These are phyloP conservation scores for Paecilomyces sp. DNA, from an alignment of 2,329 filamentous ascomycete genomes.

Conservation along the genomic window DNA sequence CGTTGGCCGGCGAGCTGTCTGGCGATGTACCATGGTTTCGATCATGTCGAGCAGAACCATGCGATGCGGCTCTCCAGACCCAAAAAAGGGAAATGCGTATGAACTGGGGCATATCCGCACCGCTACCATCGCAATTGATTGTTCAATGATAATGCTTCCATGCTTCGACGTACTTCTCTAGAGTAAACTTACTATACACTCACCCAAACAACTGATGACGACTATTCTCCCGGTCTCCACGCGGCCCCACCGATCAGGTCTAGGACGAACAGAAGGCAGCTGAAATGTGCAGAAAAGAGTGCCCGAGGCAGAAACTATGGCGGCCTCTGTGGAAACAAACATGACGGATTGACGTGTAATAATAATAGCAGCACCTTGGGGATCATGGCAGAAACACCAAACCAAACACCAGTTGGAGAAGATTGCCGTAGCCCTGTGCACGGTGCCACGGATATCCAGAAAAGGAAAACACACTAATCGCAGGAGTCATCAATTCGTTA, in stretches of 20 bases:
- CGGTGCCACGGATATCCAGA: neutral
- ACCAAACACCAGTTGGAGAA: neutral
- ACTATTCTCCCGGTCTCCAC: neutral
- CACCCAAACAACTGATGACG: neutral
- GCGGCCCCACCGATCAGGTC: neutral
- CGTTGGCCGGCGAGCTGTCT: neutral
- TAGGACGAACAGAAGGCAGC: neutral
- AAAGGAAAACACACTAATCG: neutral
- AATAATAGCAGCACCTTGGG: neutral
- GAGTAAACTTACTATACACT: neutral
- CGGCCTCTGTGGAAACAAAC: neutral
- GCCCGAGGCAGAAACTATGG: neutral
- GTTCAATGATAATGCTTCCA: too few relatives aligned
- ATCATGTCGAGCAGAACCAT: neutral
- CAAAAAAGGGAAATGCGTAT: neutral
- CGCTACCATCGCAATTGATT: too few relatives aligned
- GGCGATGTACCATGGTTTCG: neutral
- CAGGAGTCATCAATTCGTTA: too few relatives aligned
- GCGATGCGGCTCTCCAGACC: neutral
- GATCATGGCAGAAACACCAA: neutral
- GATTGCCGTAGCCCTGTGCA: neutral
- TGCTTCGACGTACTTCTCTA: too few relatives aligned
- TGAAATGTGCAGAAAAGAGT: neutral
- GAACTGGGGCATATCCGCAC: neutral
- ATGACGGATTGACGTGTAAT: neutral